These are phyloP conservation scores for Calonectria fujianensis DNA, from an alignment of 2,329 filamentous ascomycete genomes.

Conservation along the genomic window DNA sequence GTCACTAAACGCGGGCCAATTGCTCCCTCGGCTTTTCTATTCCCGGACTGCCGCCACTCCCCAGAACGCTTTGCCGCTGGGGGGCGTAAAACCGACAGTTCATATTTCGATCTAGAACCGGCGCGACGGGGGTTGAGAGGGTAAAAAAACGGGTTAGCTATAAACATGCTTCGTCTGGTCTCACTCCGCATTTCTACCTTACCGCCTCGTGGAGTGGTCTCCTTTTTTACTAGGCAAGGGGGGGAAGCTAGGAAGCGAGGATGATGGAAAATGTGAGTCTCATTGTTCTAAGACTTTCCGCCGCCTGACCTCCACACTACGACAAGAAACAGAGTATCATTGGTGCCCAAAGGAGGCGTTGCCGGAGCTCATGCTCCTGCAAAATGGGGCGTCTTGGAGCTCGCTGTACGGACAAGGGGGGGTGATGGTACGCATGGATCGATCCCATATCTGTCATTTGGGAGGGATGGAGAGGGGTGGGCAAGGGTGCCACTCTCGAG, in stretches of 20 bases:
- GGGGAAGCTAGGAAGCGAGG: not conserved
- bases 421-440: slow-evolving; percentile 21
- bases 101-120: slow-evolving; percentile 1
- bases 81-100: slow-evolving; percentile 3
- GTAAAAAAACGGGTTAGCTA: not conserved
- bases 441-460: slow-evolving; percentile 16
- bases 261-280: slow-evolving; percentile 5
- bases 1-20: not conserved
- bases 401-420: slow-evolving; percentile 2
- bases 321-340: not conserved
- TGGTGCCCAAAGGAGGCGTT: slow-evolving; percentile 1
- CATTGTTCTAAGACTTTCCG: not conserved
- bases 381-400: slow-evolving; percentile 17
- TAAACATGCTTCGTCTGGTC: not conserved
- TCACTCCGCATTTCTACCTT: not conserved
- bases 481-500: not conserved
- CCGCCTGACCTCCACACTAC: slow-evolving; percentile 1
- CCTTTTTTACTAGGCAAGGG: not conserved
- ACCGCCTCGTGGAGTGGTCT: not conserved
- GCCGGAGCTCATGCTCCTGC: slow-evolving; percentile 35
- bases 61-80: not conserved
- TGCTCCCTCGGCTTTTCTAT: not conserved
- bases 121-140: not conserved
- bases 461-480: not conserved
- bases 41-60: not conserved